These are phyloP conservation scores for Heliosperma pusillum DNA, from an alignment of 148 eudicot genomes.

Conservation along the genomic window DNA sequence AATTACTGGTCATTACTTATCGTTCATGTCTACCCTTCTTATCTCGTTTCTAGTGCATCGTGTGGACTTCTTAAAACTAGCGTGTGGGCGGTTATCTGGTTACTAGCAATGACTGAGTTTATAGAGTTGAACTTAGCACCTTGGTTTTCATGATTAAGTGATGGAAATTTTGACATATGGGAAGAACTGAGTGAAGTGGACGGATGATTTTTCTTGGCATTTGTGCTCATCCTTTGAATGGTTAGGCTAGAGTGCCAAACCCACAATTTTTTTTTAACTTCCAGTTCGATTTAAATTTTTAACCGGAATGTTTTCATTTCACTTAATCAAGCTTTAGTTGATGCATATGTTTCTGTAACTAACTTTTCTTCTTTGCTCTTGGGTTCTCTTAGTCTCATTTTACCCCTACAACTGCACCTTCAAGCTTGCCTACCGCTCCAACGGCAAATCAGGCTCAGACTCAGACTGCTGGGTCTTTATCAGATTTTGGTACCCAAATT, in stretches of 20 bases:
- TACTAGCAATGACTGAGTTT: background rate
- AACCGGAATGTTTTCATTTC: background rate
- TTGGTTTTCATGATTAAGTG: background rate
- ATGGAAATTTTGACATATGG: background rate
- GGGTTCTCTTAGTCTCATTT: conserved; percentile 39
- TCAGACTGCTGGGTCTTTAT: conserved; percentile 21
- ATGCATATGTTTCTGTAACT: background rate
- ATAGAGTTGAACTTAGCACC: background rate
- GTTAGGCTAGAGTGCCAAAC: background rate
- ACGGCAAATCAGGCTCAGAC: background rate
- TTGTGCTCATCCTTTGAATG: background rate
- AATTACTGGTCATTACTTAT: conserved; percentile 9
- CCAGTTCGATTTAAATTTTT: background rate
- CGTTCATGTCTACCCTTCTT: background rate
- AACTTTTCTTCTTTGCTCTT: background rate
- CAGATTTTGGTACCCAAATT: conserved; percentile 30
- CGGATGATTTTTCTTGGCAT: background rate
- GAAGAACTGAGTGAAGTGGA: background rate
- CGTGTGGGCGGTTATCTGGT: background rate
- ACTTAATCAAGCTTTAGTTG: background rate
- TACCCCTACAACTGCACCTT: conserved; percentile 26
- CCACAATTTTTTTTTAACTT: background rate
- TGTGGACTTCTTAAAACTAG: background rate
- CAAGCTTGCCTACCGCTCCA: conserved; percentile 26
- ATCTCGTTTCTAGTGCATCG: background rate